A percentile compares a stretch with the other conserved stretches of the same genome.
Conservation (phyloP, 495 filamentous ascomycete species). For the Chaetomidium leptoderma region DNA sequence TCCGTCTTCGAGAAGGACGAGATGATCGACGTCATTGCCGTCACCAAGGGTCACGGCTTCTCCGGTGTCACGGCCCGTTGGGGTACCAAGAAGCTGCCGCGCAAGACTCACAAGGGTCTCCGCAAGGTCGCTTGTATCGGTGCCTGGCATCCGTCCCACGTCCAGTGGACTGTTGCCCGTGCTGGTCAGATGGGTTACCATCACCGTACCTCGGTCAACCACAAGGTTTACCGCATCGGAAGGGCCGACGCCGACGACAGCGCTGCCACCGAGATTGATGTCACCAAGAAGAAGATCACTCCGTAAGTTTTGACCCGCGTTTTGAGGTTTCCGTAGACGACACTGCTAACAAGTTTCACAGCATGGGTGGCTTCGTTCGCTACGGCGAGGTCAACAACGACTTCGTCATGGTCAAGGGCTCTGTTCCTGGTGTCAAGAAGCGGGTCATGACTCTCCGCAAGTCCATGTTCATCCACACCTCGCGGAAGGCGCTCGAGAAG, state of each 20-base stretch:
- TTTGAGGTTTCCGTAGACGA: neutral
- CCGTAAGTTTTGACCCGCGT: conserved; percentile 65
- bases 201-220: conserved; percentile 99
- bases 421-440: conserved; percentile 98
- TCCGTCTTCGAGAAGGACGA: conserved; percentile 99
- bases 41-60: conserved; percentile 99
- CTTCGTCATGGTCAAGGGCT: conserved; percentile 97
- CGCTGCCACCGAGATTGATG: conserved; percentile 91
- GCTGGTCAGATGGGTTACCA: conserved; percentile 99
- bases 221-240: conserved; percentile 99
- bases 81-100: conserved; percentile 99
- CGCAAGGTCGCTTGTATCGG: conserved; percentile 99
- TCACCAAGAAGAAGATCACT: conserved; percentile 98
- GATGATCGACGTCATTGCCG: conserved; percentile 99
- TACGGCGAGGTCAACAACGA: conserved; percentile 99
- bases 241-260: conserved; percentile 82
- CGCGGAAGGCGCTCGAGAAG: conserved; percentile 92
- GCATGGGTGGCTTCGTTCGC: conserved; percentile 97
- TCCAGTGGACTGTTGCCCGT: conserved; percentile 99
- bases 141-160: conserved; percentile 99
- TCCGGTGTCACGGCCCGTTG: conserved; percentile 94
- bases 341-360: conserved; percentile 37
- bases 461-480: conserved; percentile 98
- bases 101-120: conserved; percentile 99
- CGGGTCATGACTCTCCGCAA: conserved; percentile 98